Base-by-base conservation (phyloP, 192 early-diverging fungal species). In the Coemansia reversa region DNA sequence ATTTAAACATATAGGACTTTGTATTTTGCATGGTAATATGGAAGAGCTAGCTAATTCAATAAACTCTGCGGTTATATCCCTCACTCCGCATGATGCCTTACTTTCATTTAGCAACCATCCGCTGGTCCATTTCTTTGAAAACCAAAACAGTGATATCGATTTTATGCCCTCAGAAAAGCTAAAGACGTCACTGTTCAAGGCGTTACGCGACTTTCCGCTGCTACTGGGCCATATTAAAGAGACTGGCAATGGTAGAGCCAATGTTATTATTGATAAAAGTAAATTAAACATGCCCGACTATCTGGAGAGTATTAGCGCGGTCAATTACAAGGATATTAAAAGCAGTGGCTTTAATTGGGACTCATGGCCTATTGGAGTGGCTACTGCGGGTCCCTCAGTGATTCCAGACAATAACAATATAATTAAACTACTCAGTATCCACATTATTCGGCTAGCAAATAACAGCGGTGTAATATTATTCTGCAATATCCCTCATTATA, bases 401-500 rank as follows among this genome's bases (percentile, higher is more conserved):
- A 28, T 55, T 7, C 65, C 78, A 5, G 54, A 20, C 19, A 55
- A 25, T 5, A 22, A 66, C 28, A 63, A 68, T 19, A 27, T 5
- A 8, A 58, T 76, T 45, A 70, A 65, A 51, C 65, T 76, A 25
- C 56, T 71, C 4, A 66, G 29, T 19, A 58, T 76, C 3, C 69
- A 70, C 23, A 14, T 71, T 23, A 53, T 70, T 12, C 66, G 74
- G 14, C 52, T 76, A 19, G 56, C 22, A 3, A 35, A 52, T 24
- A 61, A 71, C 45, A 76, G 74, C 45, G 74, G 74, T 14, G 23
- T 71, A 23, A 57, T 76, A 28, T 27, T 76, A 33, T 71, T 79
- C 24, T 69, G 65, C 63, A 79, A 73, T 45, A 79, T 79, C 29
- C 76, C 76, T 22, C 76, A 79, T 50, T 69, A 66, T 62, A 49